phyloP scores from a whole-genome alignment of 805 yeast species.

The Saccharomycopsis selenospora region DNA sequence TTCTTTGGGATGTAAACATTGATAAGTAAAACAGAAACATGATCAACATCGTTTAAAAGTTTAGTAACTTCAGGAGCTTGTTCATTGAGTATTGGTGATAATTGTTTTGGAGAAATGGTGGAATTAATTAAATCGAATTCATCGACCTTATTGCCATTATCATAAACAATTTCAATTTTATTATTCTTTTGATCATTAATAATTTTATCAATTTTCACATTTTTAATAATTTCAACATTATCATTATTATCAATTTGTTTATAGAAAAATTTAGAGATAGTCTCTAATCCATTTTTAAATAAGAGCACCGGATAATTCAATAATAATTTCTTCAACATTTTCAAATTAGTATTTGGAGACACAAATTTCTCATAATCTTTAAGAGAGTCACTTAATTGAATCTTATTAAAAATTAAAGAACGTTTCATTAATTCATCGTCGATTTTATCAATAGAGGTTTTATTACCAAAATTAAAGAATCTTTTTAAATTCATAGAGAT shows the following conservation, averaged over 20 bases:
- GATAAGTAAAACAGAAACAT: conserved; percentile 51
- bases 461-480: conserved; percentile 21
- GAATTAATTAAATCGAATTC: conserved; percentile 52
- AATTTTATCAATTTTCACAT: background rate
- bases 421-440: conserved; percentile 23
- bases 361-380: conserved; percentile 34
- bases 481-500: background rate
- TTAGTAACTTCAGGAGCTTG: conserved; percentile 25
- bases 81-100: conserved; percentile 31
- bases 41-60: conserved; percentile 5
- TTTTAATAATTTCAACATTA: conserved; percentile 35
- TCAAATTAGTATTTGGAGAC: conserved; percentile 35
- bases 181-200: background rate
- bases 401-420: background rate
- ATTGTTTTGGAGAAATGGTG: conserved; percentile 42
- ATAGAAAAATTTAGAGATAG: conserved; percentile 40
- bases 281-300: conserved; percentile 48
- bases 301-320: conserved; percentile 51
- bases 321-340: conserved; percentile 30
- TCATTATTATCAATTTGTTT: conserved; percentile 31
- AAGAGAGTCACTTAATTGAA: conserved; percentile 27
- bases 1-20: conserved; percentile 53
- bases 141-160: background rate
- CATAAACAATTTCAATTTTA: background rate
- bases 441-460: conserved; percentile 29